A percentile compares a stretch with the other conserved stretches of the same genome.
Evolutionary conservation across 805 yeast genomes (phyloP).

Genomic region (Soucietia sequanensis): DNA sequence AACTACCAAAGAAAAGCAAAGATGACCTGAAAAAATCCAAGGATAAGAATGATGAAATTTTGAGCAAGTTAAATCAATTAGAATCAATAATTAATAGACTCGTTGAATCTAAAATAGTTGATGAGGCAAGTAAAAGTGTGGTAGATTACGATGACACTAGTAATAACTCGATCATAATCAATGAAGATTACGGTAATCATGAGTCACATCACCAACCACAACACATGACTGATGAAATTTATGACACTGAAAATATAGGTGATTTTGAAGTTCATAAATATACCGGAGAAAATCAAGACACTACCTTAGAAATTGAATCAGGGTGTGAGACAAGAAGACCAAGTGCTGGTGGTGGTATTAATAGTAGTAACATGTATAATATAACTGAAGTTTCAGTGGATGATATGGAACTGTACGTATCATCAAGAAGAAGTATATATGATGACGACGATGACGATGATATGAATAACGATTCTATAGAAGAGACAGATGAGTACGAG

Average conservation of each 20-base stretch:
- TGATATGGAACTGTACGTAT: constrained; percentile 21
- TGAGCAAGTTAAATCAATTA: constrained; percentile 15
- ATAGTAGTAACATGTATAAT: constrained; percentile 15
- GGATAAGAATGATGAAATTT: constrained; percentile 11
- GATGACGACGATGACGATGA: constrained; percentile 6
- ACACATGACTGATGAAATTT: background rate
- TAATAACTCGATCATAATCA: background rate
- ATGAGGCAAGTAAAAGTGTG: background rate
- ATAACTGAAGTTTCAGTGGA: constrained; percentile 21
- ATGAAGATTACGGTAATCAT: background rate
- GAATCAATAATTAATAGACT: constrained; percentile 9
- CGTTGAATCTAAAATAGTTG: background rate
- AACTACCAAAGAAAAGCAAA: background rate
- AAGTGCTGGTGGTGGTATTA: background rate
- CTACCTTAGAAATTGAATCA: background rate
- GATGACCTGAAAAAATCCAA: constrained; percentile 1
- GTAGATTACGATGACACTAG: background rate
- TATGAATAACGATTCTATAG: background rate
- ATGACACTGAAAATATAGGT: background rate
- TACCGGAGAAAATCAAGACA: background rate
- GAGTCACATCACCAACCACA: background rate
- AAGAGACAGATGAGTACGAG: background rate
- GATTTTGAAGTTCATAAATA: background rate
- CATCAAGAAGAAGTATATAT: constrained; percentile 4
- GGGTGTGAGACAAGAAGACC: background rate